Evolutionary conservation across 768 basidiomycete species (phyloP), one percentile per base, ranked within the genome.

Genomic region (Suillus bovinus): DNA sequence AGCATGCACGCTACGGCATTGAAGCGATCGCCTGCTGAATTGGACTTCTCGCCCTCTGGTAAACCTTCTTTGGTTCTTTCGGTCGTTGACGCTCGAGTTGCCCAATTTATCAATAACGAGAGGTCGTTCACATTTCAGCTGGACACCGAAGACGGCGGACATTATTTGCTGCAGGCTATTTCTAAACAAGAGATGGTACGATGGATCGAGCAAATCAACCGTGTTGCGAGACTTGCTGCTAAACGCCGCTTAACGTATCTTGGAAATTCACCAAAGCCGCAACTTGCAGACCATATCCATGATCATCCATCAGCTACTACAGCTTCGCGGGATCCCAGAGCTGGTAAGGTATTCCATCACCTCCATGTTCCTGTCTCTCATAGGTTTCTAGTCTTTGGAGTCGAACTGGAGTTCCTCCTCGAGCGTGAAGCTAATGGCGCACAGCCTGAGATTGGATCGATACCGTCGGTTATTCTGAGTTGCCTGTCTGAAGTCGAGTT

Each of bases 61-160:
- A 94, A 93, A 71, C 91, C 91, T 0, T 81, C 89, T 29, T 76
- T 91, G 49, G 90, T 90, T 29, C 77, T 94, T 59, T 91, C 85
- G 66, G 79, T 94, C 38, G 84, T 86, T 52, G 90, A 89, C 64
- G 88, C 90, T 20, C 82, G 82, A 39, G 86, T 91, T 24, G 80
- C 84, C 10, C 84, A 84, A 64, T 87, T 90, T 66, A 84, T 87
- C 76, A 93, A 92, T 70, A 88, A 89, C 71, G 89, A 92, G 64
- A 82, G 93, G 52, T 91, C 93, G 53, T 94, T 86, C 72, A 87
- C 85, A 55, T 91, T 94, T 79, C 86, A 90, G 69, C 79, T 95
- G 49, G 86, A 91, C 68, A 91, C 92, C 0, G 93, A 94, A 71
- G 93, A 94, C 69, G 93, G 93, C 9, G 92, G 91, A 0, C 88